A percentile compares a stretch with the other conserved stretches of the same genome.
These are phyloP conservation scores for Amoebophrya sp. DNA, from an alignment of 169 alveolate genomes.

Conservation along the genomic window DNA sequence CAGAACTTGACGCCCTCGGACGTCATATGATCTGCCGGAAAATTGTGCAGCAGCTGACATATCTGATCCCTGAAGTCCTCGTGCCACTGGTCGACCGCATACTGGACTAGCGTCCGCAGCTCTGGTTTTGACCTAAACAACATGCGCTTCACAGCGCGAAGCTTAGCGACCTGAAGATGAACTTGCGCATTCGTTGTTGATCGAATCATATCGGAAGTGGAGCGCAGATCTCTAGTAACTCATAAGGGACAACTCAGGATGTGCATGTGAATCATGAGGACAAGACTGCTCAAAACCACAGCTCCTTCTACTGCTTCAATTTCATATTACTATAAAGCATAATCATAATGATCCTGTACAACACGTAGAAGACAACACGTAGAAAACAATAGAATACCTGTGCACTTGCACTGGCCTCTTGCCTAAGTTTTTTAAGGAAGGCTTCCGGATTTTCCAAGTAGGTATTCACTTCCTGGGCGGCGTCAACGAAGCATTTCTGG, in stretches of 20 bases:
- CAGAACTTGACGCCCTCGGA: slow-evolving; percentile 93
- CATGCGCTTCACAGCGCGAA: not conserved
- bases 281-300: no score
- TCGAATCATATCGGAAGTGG: no score
- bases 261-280: no score
- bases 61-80: slow-evolving; percentile 79
- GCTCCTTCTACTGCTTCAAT: no score
- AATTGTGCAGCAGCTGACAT: slow-evolving; percentile 79
- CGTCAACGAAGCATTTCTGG: slow-evolving; percentile 88
- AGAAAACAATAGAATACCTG: no score
- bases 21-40: slow-evolving; percentile 89
- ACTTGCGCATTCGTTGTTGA: no score
- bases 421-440: slow-evolving; percentile 41
- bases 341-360: no score
- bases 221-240: no score
- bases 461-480: slow-evolving; percentile 78
- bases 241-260: no score
- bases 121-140: not conserved
- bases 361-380: no score
- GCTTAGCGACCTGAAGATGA: no score
- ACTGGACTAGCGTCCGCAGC: not conserved
- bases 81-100: slow-evolving; percentile 51
- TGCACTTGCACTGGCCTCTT: not conserved
- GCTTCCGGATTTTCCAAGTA: slow-evolving; percentile 49
- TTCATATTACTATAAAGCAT: no score